Percentiles rank a stretch among this genome's conserved stretches.
Conservation (phyloP, 2,329 filamentous ascomycete species). For the Diaporthe sp. region DNA sequence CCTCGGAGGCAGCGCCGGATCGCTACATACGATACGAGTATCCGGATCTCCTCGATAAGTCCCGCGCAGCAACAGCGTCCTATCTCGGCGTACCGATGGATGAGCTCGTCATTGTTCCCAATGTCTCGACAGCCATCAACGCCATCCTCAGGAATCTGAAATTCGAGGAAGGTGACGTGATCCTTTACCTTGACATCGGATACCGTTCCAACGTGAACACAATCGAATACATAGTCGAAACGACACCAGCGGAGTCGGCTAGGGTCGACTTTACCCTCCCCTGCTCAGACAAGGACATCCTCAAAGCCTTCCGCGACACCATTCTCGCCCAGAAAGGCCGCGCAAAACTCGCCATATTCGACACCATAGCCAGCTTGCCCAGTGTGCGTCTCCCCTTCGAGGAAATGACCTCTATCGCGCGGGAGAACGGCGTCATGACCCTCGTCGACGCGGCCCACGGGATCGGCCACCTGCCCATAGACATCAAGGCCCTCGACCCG, state of each 20-base stretch:
- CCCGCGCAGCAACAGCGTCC: slow-evolving; percentile 73
- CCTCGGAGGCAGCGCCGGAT: slow-evolving; percentile 78
- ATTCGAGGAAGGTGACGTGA: slow-evolving; percentile 79
- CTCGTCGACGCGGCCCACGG: slow-evolving; percentile 89
- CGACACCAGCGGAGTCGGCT: slow-evolving; percentile 61
- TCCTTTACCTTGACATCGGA: slow-evolving; percentile 82
- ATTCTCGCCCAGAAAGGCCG: slow-evolving; percentile 72
- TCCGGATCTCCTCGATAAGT: slow-evolving; percentile 72
- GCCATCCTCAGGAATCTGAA: slow-evolving; percentile 80
- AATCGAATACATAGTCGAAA: slow-evolving; percentile 79
- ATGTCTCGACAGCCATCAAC: slow-evolving; percentile 85
- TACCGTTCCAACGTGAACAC: slow-evolving; percentile 85
- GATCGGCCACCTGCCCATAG: slow-evolving; percentile 81
- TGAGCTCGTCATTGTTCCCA: slow-evolving; percentile 82
- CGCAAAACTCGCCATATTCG: slow-evolving; percentile 81
- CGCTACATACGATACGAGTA: slow-evolving; percentile 80
- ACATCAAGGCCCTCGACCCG: slow-evolving; percentile 76
- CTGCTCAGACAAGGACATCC: slow-evolving; percentile 75
- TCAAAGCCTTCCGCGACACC: slow-evolving; percentile 71
- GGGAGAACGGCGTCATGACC: slow-evolving; percentile 76
- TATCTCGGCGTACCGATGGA: slow-evolving; percentile 76
- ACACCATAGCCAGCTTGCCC: slow-evolving; percentile 83
- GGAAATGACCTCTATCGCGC: slow-evolving; percentile 73
- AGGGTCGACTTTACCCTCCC: slow-evolving; percentile 77
- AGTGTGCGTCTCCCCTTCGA: slow-evolving; percentile 87